Conservation (phyloP, 805 yeast species). For the Candida sakaeoensis region DNA sequence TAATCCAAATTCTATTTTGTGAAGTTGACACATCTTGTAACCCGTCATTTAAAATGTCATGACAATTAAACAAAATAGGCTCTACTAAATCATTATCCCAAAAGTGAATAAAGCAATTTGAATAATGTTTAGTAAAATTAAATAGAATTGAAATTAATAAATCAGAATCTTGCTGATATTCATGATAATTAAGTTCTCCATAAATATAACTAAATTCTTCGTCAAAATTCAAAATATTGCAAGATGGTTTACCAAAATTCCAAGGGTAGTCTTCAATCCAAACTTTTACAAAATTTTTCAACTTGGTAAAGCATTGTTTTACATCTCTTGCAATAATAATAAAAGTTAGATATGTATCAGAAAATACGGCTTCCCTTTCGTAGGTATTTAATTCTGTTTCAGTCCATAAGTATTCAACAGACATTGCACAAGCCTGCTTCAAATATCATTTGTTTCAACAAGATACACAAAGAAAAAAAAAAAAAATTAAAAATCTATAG, state of each 20-base stretch:
- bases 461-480: neutral
- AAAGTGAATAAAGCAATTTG: conserved; percentile 38
- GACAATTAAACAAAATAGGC: conserved; percentile 47
- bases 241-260: conserved; percentile 11
- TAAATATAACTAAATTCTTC: conserved; percentile 24
- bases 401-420: conserved; percentile 14
- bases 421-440: conserved; percentile 3
- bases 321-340: conserved; percentile 6
- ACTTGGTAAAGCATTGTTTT: neutral
- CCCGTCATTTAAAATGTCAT: conserved; percentile 46
- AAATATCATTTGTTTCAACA: neutral
- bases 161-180: conserved; percentile 42
- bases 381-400: conserved; percentile 8
- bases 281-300: conserved; percentile 14
- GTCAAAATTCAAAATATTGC: neutral
- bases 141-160: conserved; percentile 39
- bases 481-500: too few relatives aligned
- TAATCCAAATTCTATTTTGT: conserved; percentile 51
- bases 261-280: conserved; percentile 22
- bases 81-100: conserved; percentile 55
- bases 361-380: conserved; percentile 9
- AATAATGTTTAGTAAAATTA: conserved; percentile 24
- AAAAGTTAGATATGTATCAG: conserved; percentile 9
- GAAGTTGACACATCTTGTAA: conserved; percentile 41
- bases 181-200: conserved; percentile 44